Percentiles rank a stretch among this genome's conserved stretches.
These are phyloP conservation scores for Coemansia javaensis DNA, from an alignment of 192 early-diverging fungal species.

Conservation along the genomic window DNA sequence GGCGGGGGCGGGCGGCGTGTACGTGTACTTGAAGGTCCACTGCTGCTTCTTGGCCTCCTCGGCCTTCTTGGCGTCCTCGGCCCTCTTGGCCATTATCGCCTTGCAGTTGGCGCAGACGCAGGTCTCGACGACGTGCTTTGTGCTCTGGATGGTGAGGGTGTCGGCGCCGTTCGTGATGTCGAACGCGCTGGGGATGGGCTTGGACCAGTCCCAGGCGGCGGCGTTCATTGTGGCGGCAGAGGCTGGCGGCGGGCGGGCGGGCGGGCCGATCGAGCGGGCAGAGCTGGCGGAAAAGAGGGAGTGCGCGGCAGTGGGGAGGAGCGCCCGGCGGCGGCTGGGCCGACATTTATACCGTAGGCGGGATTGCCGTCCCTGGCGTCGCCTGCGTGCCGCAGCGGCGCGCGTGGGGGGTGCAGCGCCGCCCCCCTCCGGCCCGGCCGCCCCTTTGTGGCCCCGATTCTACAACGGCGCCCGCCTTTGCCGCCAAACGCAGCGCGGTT, in stretches of 20 bases:
- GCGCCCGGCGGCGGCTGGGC: too few relatives aligned
- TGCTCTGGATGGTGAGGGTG: slow-evolving; percentile 43
- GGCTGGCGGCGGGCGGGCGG: background rate
- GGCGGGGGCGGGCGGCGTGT: slow-evolving; percentile 23
- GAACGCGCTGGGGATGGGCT: slow-evolving; percentile 22
- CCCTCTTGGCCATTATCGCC: slow-evolving; percentile 15
- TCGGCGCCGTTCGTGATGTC: slow-evolving; percentile 35
- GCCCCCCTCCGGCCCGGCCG: too few relatives aligned
- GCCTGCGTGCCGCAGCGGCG: too few relatives aligned
- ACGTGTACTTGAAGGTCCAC: slow-evolving; percentile 22
- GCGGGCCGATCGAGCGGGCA: background rate
- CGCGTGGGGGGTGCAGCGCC: too few relatives aligned
- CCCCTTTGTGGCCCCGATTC: too few relatives aligned
- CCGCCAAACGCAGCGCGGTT: too few relatives aligned
- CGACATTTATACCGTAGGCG: too few relatives aligned
- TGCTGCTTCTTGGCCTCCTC: slow-evolving; percentile 25
- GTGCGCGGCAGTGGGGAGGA: too few relatives aligned
- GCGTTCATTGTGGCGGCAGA: slow-evolving; percentile 22
- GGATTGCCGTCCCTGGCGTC: too few relatives aligned
- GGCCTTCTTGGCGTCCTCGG: slow-evolving; percentile 6
- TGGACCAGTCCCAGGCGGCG: slow-evolving; percentile 31
- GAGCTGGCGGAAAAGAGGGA: too few relatives aligned
- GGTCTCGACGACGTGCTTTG: slow-evolving; percentile 28
- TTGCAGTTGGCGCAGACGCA: slow-evolving; percentile 44
- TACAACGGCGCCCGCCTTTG: too few relatives aligned